These are phyloP conservation scores for Malus sylvestris DNA, from an alignment of 306 rosid species.

Conservation along the genomic window DNA sequence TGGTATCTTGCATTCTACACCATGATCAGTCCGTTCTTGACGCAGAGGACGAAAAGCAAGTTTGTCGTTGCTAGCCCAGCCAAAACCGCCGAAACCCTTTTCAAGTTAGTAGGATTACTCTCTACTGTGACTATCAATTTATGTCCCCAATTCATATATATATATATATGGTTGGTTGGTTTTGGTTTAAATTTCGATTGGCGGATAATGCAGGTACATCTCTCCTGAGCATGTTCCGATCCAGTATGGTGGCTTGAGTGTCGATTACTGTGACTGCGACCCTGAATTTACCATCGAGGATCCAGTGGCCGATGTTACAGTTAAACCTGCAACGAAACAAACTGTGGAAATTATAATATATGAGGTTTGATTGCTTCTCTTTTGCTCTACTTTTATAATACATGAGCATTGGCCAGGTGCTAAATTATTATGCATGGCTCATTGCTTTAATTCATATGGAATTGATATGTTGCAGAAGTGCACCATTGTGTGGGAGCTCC, in stretches of 20 bases:
- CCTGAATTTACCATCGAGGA: conserved; percentile 73
- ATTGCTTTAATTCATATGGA: neutral
- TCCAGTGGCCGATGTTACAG: conserved; percentile 46
- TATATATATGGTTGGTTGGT: neutral
- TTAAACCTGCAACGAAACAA: conserved; percentile 84
- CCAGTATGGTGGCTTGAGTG: conserved; percentile 89
- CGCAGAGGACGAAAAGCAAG: conserved; percentile 59
- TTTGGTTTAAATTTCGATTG: neutral
- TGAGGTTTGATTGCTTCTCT: conserved; percentile 49
- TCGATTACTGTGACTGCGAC: conserved; percentile 85
- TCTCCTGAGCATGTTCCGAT: conserved; percentile 84
- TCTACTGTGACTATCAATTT: neutral
- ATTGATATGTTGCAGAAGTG: conserved; percentile 57
- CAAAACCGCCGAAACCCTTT: conserved; percentile 41
- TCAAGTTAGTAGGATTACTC: conserved; percentile 53
- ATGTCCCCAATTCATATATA: neutral
- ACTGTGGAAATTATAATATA: conserved; percentile 84
- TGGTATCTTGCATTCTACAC: conserved; percentile 55
- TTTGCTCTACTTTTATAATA: neutral
- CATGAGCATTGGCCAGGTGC: neutral
- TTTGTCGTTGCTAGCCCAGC: conserved; percentile 39
- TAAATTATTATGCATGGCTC: neutral
- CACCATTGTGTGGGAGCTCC: conserved; percentile 84
- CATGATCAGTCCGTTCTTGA: conserved; percentile 46
- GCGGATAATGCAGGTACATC: conserved; percentile 43